Evolutionary conservation across 2,329 filamentous ascomycete genomes (phyloP), one percentile per base, ranked within the genome.

Genomic region (Aspergillus amoenus): DNA sequence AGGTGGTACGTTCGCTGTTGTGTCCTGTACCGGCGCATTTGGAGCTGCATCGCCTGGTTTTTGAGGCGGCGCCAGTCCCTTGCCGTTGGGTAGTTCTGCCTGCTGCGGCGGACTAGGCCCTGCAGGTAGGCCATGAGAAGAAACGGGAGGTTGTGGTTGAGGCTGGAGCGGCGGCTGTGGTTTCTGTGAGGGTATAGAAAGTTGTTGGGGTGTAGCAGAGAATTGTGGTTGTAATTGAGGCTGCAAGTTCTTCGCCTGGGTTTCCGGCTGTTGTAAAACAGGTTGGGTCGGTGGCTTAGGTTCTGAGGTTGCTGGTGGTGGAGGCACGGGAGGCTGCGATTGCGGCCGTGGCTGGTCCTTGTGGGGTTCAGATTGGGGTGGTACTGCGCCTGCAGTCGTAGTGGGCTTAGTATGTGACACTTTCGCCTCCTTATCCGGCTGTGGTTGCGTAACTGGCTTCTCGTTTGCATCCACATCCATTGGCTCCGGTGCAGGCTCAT

Each of bases 381-480:
- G 46, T 18, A 57, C 57, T 39, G 46, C 43, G 32, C 54, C 57
- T 22, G 43, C 18, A 13, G 9, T 42, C 15, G 48, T 30, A 30
- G 17, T 13, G 53, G 56, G 60, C 30, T 54, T 54, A 27, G 54
- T 46, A 2, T 57, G 56, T 30, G 37, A 30, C 39, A 44, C 58
- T 13, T 43, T 50, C 32, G 52, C 27, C 49, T 54, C 53, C 21
- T 43, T 50, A 3, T 30, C 55, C n/a, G 60, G 59, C 44, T 55
- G 56, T 30, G 58, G 57, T 50, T 58, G 55, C 39, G 60, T 56
- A 34, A 56, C 40, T 11, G 59, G 41, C 39, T 47, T 59, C 37
- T 61, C 65, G 56, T 69, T 70, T 15, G 64, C 59, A 59, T 71
- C 70, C 46, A 71, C 32, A 46, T 70, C 65, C 68, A 68, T 69